A percentile compares a stretch with the other conserved stretches of the same genome.
phyloP scores from a whole-genome alignment of 2,329 filamentous ascomycete species.

The Fusarium succisae region DNA sequence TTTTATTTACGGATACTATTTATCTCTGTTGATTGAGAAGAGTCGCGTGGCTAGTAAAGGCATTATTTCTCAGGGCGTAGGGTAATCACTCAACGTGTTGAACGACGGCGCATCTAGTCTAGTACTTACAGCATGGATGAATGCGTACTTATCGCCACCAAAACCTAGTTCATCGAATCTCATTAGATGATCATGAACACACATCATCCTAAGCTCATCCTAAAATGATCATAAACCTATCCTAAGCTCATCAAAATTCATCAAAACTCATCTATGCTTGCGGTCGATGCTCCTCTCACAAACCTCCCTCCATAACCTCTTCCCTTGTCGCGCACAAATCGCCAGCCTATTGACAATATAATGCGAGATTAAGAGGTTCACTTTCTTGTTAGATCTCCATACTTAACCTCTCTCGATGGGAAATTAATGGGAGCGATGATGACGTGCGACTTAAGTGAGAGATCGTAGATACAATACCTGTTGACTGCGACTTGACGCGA shows the following conservation, averaged over 20 bases:
- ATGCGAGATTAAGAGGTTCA: accelerated
- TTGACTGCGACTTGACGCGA: not conserved
- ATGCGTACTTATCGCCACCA: no score
- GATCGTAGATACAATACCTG: accelerated
- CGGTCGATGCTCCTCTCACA: not conserved
- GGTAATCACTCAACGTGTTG: not conserved
- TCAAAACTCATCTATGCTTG: not conserved
- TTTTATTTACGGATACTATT: no score
- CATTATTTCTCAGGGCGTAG: not conserved
- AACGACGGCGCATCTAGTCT: not conserved
- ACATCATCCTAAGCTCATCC: accelerated
- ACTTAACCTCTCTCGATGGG: no score
- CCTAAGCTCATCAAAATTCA: not conserved
- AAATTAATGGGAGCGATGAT: accelerated
- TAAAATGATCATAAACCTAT: not conserved
- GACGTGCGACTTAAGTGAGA: accelerated
- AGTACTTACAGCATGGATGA: not conserved
- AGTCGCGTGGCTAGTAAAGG: not conserved
- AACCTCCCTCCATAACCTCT: not conserved
- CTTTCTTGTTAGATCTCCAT: accelerated
- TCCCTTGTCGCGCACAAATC: not conserved
- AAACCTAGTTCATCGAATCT: not conserved
- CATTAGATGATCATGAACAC: not conserved
- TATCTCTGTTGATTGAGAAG: accelerated
- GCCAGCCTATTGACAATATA: accelerated